These are phyloP conservation scores for Colletotrichum sp. DNA, from an alignment of 2,329 filamentous ascomycete species.

Conservation along the genomic window DNA sequence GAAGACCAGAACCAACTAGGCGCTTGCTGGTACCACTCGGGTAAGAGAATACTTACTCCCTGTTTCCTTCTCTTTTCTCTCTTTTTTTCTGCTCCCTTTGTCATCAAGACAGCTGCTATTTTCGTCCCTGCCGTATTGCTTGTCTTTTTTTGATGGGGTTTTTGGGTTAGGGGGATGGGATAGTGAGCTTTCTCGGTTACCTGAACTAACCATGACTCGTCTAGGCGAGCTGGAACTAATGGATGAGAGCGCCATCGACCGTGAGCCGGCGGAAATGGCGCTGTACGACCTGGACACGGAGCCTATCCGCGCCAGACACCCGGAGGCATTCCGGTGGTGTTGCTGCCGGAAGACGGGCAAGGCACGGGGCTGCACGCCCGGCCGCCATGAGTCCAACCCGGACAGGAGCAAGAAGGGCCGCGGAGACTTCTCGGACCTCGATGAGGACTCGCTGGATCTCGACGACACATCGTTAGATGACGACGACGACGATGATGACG, in stretches of 20 bases:
- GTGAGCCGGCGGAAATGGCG: neutral
- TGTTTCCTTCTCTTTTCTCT: neutral
- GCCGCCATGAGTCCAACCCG: slow-evolving; percentile 20
- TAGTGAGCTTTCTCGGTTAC: neutral
- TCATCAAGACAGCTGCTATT: neutral
- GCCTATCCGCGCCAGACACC: slow-evolving; percentile 11
- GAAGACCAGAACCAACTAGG: slow-evolving; percentile 19
- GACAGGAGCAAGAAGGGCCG: slow-evolving; percentile 20
- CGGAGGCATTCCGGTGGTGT: slow-evolving; percentile 22
- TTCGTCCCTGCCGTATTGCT: neutral
- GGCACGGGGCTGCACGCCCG: slow-evolving; percentile 11
- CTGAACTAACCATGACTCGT: neutral
- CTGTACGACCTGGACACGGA: slow-evolving; percentile 20
- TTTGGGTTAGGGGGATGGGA: neutral
- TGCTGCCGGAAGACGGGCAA: slow-evolving; percentile 13
- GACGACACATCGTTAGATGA: neutral
- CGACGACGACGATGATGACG: neutral
- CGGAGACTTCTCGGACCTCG: slow-evolving; percentile 12
- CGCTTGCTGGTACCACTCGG: slow-evolving; percentile 18
- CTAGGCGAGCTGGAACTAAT: slow-evolving; percentile 18
- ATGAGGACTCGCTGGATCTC: slow-evolving; percentile 11
- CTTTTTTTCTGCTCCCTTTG: neutral
- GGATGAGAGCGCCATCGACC: slow-evolving; percentile 15
- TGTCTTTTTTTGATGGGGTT: neutral
- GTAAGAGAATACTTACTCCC: neutral